A percentile compares a stretch with the other conserved stretches of the same genome.
Conservation (phyloP, 495 filamentous ascomycete species). For the Penicillium taxi region DNA sequence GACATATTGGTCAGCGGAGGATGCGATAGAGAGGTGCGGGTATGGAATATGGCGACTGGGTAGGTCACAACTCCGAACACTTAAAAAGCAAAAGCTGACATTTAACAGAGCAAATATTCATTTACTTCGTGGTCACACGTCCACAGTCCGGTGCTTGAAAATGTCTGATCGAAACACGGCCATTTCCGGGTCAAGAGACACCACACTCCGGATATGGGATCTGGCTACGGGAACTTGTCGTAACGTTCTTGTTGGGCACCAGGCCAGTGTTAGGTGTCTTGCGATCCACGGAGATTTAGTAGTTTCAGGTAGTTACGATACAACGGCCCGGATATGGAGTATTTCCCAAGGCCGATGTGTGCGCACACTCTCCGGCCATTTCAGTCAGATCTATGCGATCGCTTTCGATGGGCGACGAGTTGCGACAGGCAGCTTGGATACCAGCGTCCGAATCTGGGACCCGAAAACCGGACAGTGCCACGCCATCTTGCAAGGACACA, state of each 20-base stretch:
- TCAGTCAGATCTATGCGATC: slow-evolving; percentile 98
- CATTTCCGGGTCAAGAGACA: slow-evolving; percentile 93
- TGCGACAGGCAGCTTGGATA: slow-evolving; percentile 95
- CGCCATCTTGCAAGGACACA: slow-evolving; percentile 94
- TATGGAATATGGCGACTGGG: slow-evolving; percentile 97
- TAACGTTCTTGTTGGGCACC: slow-evolving; percentile 90
- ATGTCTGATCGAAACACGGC: slow-evolving; percentile 92
- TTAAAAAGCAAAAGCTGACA: slow-evolving; percentile 2
- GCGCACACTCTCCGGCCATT: slow-evolving; percentile 85
- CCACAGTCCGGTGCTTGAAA: slow-evolving; percentile 92
- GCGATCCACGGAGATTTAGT: slow-evolving; percentile 94
- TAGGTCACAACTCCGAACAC: slow-evolving; percentile 36
- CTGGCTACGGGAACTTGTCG: slow-evolving; percentile 75
- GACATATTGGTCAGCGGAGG: slow-evolving; percentile 93
- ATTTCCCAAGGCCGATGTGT: slow-evolving; percentile 89
- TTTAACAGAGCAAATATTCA: slow-evolving; percentile 57
- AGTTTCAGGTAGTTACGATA: slow-evolving; percentile 95
- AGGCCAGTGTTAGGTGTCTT: slow-evolving; percentile 91
- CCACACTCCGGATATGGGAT: slow-evolving; percentile 92
- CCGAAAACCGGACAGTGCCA: slow-evolving; percentile 78
- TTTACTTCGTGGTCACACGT: slow-evolving; percentile 86
- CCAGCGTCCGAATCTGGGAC: slow-evolving; percentile 95
- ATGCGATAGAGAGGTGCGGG: slow-evolving; percentile 91
- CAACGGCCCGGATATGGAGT: slow-evolving; percentile 93
- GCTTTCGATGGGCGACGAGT: slow-evolving; percentile 90